Base-by-base conservation (phyloP, 441 rosid species). In the Gossypium davidsonii region DNA sequence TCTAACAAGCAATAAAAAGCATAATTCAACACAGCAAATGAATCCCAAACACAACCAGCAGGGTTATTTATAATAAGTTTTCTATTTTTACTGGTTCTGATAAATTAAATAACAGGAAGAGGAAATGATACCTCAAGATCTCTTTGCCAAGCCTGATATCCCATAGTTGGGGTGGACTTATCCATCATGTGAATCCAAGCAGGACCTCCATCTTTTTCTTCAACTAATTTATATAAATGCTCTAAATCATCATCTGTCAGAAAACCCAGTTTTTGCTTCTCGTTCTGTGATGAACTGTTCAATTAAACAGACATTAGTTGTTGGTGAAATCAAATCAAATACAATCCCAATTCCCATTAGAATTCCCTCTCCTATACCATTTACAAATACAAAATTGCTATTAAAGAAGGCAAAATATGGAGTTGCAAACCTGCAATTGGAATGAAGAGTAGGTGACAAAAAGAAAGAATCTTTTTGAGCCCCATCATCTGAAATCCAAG, bases 131-230 rank as follows among this genome's bases (percentile, higher is more conserved):
- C 98, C 91, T 81, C 83, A 49, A 85, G 92, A 78, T 95, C 98
- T 80, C 99, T 79, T 51, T 94, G 87, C 96, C 99, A 92, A 53
- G 99, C 99, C 83, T 85, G 88, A 74, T 92, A 95, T 58, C 76
- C 25, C 90, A 95, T 87, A 15, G 87, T 83, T 0, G 90, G 84
- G 0, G 90, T 85, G 7, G 91, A 82, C 3, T 96, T 90, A 74
- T 95, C 90, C 99, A 95, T 95, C 96, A 95, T 91, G 23, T 86
- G 92, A 85, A 91, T 86, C 99, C 99, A 95, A 76, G 87, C 78
- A 70, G 97, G 98, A 46, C 98, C 99, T 17, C 92, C 94, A 77
- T 94, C 98, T 82, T 85, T 95, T 77, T 75, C 92, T 79, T 95
- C 98, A 67, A 89, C 96, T 76, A 92, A 86, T 82, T 80, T 81